phyloP scores from a whole-genome alignment of 2,329 filamentous ascomycete genomes.

The Fusarium euwallaceae region DNA sequence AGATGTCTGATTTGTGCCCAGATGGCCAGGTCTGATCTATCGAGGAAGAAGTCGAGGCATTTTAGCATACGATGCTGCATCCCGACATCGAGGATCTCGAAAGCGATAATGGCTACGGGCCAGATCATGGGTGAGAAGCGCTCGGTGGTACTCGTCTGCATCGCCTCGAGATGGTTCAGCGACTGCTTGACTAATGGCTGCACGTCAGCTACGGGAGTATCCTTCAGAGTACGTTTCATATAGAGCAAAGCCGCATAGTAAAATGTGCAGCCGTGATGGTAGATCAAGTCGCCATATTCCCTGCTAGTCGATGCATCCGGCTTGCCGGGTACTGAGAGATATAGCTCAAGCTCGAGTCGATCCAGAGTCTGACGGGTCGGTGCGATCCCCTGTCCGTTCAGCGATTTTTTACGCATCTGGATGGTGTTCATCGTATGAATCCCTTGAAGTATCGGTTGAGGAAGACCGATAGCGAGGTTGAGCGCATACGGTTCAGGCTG shows the following conservation, averaged over 20 bases:
- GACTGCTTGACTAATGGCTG: slow-evolving; percentile 43
- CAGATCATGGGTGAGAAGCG: slow-evolving; percentile 44
- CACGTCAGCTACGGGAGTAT: slow-evolving; percentile 34
- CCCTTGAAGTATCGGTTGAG: slow-evolving; percentile 39
- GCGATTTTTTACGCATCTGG: slow-evolving; percentile 29
- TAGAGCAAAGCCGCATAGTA: slow-evolving; percentile 44
- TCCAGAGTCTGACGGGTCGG: slow-evolving; percentile 32
- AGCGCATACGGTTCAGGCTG: slow-evolving; percentile 41
- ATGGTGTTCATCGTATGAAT: slow-evolving; percentile 38
- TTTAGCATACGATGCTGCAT: slow-evolving; percentile 42
- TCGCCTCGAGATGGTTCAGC: slow-evolving; percentile 37
- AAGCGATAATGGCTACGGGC: slow-evolving; percentile 42
- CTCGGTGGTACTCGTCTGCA: slow-evolving; percentile 24
- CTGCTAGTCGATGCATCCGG: slow-evolving; percentile 23
- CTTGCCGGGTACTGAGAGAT: slow-evolving; percentile 35
- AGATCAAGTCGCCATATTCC: slow-evolving; percentile 40
- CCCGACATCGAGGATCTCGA: slow-evolving; percentile 28
- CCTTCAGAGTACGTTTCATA: slow-evolving; percentile 45
- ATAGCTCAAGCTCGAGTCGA: slow-evolving; percentile 39
- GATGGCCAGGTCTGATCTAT: slow-evolving; percentile 37
- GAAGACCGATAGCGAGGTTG: slow-evolving; percentile 36
- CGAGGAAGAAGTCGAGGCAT: slow-evolving; percentile 28
- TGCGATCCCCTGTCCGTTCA: background rate
- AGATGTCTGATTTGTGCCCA: slow-evolving; percentile 38
- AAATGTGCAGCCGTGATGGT: slow-evolving; percentile 42